Conservation (phyloP, 2,329 filamentous ascomycete species). For the Pestalotiopsis sp. region DNA sequence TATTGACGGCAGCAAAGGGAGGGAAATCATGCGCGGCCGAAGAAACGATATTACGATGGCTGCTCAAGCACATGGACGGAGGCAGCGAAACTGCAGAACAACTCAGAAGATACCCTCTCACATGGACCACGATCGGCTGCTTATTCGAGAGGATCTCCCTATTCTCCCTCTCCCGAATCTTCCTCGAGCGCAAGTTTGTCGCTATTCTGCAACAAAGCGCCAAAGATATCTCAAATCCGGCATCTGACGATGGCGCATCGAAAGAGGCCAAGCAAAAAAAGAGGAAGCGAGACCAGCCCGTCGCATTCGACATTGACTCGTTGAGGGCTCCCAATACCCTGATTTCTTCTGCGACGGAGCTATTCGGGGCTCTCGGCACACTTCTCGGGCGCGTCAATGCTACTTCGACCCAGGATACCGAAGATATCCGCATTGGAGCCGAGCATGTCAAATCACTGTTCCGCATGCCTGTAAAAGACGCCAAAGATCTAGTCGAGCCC, state of each 20-base stretch:
- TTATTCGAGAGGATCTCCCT: constrained; percentile 68
- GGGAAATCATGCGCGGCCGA: constrained; percentile 55
- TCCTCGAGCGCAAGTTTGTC: constrained; percentile 72
- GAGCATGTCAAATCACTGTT: constrained; percentile 63
- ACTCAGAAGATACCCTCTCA: constrained; percentile 56
- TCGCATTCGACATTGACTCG: constrained; percentile 40
- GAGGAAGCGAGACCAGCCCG: constrained; percentile 45
- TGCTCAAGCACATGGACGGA: constrained; percentile 64
- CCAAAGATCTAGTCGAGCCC: constrained; percentile 46
- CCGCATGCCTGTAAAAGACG: constrained; percentile 49
- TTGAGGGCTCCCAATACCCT: constrained; percentile 44
- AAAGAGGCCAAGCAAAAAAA: constrained; percentile 41
- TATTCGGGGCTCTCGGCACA: constrained; percentile 49
- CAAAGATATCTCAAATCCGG: constrained; percentile 53
- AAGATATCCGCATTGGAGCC: constrained; percentile 54
- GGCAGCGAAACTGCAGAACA: constrained; percentile 49
- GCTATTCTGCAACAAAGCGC: constrained; percentile 67
- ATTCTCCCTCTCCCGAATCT: constrained; percentile 69
- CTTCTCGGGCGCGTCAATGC: constrained; percentile 49
- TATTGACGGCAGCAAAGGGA: constrained; percentile 44
- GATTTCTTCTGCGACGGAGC: constrained; percentile 46
- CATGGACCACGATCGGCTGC: constrained; percentile 64
- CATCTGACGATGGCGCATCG: constrained; percentile 19
- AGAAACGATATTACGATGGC: constrained; percentile 62
- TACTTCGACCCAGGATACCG: constrained; percentile 30